A percentile compares a stretch with the other conserved stretches of the same genome.
Evolutionary conservation across 495 filamentous ascomycete genomes (phyloP).

Genomic region (Talaromyces ruber): DNA sequence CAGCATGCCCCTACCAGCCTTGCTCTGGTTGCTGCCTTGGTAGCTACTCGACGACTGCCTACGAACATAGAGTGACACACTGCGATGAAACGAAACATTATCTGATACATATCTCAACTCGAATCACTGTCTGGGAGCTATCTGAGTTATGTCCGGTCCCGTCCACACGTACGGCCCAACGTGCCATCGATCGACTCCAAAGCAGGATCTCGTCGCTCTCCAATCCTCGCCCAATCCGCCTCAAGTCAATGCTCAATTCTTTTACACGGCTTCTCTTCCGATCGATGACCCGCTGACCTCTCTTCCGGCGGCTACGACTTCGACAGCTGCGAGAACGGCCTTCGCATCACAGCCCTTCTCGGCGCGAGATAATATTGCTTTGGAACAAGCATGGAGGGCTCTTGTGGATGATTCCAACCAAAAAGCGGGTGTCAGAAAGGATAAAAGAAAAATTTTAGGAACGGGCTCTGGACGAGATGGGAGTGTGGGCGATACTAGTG

Average conservation of each 20-base stretch:
- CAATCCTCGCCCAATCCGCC: constrained; percentile 28
- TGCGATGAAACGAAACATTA: background rate
- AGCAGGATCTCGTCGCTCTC: constrained; percentile 23
- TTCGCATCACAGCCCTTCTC: constrained; percentile 69
- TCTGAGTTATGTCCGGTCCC: constrained; percentile 31
- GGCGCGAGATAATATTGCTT: constrained; percentile 58
- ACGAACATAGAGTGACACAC: background rate
- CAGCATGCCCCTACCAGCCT: background rate
- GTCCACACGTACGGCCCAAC: constrained; percentile 48
- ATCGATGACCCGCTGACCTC: constrained; percentile 78
- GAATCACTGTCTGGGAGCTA: background rate
- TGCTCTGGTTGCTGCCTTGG: constrained; percentile 1
- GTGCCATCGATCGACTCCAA: constrained; percentile 38
- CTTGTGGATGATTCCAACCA: constrained; percentile 29
- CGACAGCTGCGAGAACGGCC: constrained; percentile 38
- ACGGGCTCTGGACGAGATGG: background rate
- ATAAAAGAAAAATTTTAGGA: background rate
- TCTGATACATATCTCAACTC: background rate
- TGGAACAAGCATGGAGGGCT: constrained; percentile 65
- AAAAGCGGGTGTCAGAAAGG: background rate
- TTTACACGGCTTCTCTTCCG: constrained; percentile 66
- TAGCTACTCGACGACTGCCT: background rate
- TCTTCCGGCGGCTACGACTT: constrained; percentile 45
- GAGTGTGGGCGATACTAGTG: background rate
- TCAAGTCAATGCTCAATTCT: constrained; percentile 62